A percentile compares a stretch with the other conserved stretches of the same genome.
Evolutionary conservation across 805 yeast genomes (phyloP).

Genomic region (Saccharomycopsis sp.): DNA sequence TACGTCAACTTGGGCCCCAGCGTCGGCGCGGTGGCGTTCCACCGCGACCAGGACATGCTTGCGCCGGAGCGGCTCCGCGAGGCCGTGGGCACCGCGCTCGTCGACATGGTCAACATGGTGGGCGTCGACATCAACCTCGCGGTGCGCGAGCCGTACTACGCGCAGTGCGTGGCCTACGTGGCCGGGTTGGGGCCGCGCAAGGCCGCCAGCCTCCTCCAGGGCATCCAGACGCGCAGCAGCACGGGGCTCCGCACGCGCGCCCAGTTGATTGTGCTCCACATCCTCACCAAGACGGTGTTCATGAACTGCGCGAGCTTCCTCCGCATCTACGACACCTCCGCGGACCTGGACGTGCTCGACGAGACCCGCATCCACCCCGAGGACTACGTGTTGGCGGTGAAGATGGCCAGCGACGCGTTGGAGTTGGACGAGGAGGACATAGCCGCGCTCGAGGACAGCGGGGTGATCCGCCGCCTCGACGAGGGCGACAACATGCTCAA

Average conservation of each 20-base stretch:
- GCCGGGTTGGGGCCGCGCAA: constrained; percentile 96
- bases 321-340: constrained; percentile 55
- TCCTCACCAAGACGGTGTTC: constrained; percentile 74
- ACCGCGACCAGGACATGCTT: constrained; percentile 66
- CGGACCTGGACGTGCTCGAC: constrained; percentile 61
- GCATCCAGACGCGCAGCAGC: constrained; percentile 58
- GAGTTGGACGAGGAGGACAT: constrained; percentile 93
- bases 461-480: constrained; percentile 67
- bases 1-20: constrained; percentile 78
- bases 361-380: constrained; percentile 97
- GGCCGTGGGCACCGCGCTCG: constrained; percentile 74
- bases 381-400: constrained; percentile 91
- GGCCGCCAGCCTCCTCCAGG: constrained; percentile 78
- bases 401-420: constrained; percentile 97
- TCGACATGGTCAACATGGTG: constrained; percentile 82
- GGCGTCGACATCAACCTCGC: constrained; percentile 95
- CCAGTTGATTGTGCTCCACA: constrained; percentile 75
- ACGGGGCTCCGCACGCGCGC: constrained; percentile 60
- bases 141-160: constrained; percentile 63
- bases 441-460: constrained; percentile 67
- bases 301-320: constrained; percentile 89
- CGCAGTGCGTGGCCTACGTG: constrained; percentile 66
- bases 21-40: constrained; percentile 58
- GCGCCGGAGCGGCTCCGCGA: constrained; percentile 54
- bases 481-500: constrained; percentile 65